Percentiles rank a stretch among this genome's conserved stretches.
Evolutionary conservation across 176 grass and related monocot species (phyloP).

Genomic region (Musa beccarii): DNA sequence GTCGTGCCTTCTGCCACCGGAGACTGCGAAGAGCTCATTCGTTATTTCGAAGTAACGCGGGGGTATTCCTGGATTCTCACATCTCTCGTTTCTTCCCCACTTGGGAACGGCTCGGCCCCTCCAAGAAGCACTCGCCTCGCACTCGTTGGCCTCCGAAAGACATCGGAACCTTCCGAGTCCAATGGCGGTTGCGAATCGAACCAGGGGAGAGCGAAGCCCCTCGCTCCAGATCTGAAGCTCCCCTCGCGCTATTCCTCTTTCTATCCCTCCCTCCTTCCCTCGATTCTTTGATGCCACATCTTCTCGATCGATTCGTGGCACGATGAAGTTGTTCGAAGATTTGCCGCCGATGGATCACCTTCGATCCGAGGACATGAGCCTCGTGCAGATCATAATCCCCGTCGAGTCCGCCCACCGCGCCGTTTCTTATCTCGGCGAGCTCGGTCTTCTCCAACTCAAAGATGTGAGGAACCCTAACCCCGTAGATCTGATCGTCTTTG

Average conservation of each 20-base stretch:
- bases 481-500: conserved; percentile 6
- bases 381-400: conserved; percentile 97
- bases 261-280: neutral
- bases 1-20: neutral
- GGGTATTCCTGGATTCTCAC: neutral
- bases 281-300: conserved; percentile 2
- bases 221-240: conserved; percentile 43
- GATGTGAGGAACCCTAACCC: conserved; percentile 55
- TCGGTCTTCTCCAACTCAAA: conserved; percentile 96
- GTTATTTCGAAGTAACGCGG: neutral
- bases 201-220: conserved; percentile 1
- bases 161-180: conserved; percentile 2
- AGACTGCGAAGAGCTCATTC: no score
- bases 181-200: conserved; percentile 35
- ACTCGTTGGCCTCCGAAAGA: neutral
- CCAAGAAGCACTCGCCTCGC: neutral
- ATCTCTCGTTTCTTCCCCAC: neutral
- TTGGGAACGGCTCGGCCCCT: neutral
- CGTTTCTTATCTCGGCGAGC: conserved; percentile 93
- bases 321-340: conserved; percentile 74
- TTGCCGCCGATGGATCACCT: conserved; percentile 91
- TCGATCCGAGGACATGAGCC: conserved; percentile 96
- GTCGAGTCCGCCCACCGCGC: conserved; percentile 74
- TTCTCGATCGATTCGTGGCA: conserved; percentile 34
- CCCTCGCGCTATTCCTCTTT: conserved; percentile 6